Evolutionary conservation across 2,329 filamentous ascomycete species (phyloP), one percentile per base, ranked within the genome.

Genomic region (Verticillium albo-atrum): DNA sequence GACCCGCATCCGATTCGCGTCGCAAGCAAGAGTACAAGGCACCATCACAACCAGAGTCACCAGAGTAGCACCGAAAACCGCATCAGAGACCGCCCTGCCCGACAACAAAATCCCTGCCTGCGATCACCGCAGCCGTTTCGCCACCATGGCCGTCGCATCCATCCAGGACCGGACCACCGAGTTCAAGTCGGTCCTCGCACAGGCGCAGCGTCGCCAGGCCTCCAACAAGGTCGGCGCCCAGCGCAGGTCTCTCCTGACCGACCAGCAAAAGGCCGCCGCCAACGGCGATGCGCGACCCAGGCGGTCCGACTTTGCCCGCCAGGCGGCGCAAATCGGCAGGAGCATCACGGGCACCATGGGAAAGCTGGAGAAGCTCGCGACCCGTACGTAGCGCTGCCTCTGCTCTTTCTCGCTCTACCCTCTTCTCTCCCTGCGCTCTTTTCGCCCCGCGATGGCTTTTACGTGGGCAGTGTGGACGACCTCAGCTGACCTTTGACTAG

Each of bases 121-220:
- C 42, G 20, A 23, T 12, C 42, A 20, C 42, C 23, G 35, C 35
- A 50, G 42, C 20, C 42, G n/a, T 23, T 50, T 50, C 20, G 42
- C 42, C 42, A 72, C 62, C 56, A 89, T 89, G 86, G 84, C 85
- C 60, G 81, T 86, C 71, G 73, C 82, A 62, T 94, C 92, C 56
- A 96, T 98, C 74, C 95, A 99, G 81, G 95, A 99, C 79, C 91
- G 95, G 71, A 99, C 95, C 60, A 84, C 87, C 71, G 95, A 99
- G 82, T 99, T 99, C 83, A 89, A 89, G 73, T 90, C 92, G 64
- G 96, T 98, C 70, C 86, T 98, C 63, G 82, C 85, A 53, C 91
- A 96, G 72, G 90, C 91, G 56, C 92, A 96, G 76, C 90, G 89
- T 71, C 85, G 88, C 64, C 87, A 95, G 69, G 87, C 88, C 32